Evolutionary conservation across 1,139 yeast species (phyloP), one percentile per base, ranked within the genome.

Genomic region (Kluyveromyces sp.): DNA sequence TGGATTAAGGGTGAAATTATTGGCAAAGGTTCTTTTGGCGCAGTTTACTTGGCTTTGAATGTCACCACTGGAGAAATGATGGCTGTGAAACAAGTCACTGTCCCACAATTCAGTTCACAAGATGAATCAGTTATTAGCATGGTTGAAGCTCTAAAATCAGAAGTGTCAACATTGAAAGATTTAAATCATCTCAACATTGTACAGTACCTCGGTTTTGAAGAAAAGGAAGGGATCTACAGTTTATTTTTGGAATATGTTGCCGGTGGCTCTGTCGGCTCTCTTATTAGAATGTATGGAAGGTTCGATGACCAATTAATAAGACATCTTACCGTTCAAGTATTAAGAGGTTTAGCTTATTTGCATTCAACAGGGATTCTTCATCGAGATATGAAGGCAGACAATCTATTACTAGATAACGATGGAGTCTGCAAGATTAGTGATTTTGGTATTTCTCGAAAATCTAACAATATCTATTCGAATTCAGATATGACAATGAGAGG

Each of bases 401-500:
- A 94, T 59, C 69, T 94, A 47, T 69, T 94, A 51, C 69, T 94
- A 26, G 98, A 94, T 62, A 74, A 83, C 21, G 96, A 92, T 61
- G 99, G 99, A 8, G 80, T 90, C 8, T 88, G 97, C 66, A 94
- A 94, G 67, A 94, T 94, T 45, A 85, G 96, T 7, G 99, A 94
- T 65, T 94, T 94, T 70, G 98, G 98, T 37, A 94, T 94, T 48
- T 89, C 97, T 42, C 90, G 89, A 61, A 78, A 83, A 56, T 85
- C 96, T 0, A 77, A 79, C 52, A 92, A 92, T 61, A 87, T 92
- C 37, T 92, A 92, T 64, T 82, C 86, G 28, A 90, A 92, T 60
- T 90, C 96, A 2, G 96, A 88, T 49, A 87, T 90, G 95, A 90
- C 97, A 10, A 85, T 84, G 92, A 96, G 94, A 66, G 99, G 99